Base-by-base conservation (phyloP, 257 asterid species). In the Misopates orontium region DNA sequence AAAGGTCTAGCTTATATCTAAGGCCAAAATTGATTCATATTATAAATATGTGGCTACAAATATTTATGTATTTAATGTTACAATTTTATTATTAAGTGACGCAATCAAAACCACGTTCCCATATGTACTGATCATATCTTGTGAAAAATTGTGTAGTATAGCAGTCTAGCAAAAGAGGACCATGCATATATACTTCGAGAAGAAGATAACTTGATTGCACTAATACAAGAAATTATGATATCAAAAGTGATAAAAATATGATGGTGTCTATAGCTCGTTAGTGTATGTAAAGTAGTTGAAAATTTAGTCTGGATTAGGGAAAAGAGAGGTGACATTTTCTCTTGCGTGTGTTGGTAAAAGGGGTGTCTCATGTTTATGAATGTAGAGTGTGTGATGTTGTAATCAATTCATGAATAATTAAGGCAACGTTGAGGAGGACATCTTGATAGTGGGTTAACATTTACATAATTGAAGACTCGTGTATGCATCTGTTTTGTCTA, bases 271-370 rank as follows among this genome's bases (percentile, higher is more conserved):
- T n/a, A n/a, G n/a, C n/a, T n/a, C n/a, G n/a, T n/a, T n/a, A 28
- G 36, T 28, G 36, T 45, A n/a, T 12, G 7, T 8, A 47, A 56
- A 52, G 60, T 67, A 31, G 51, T 63, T 32, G 20, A 56, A 14
- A 56, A n/a, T n/a, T 44, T 4, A 23, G 54, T 14, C 40, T 47
- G 47, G 40, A 36, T 64, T n/a, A 25, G 23, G 28, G 5, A 28
- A 28, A 63, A 52, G 28, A 10, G 20, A 31, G 14, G 0, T 28
- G 10, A 9, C 5, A 10, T 65, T 50, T 54, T 53, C 8, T 24
- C 54, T 55, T 66, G 56, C 62, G 47, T 71, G 78, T 61, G 42
- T 58, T 68, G 54, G 69, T 68, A 66, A 78, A 72, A 65, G 63
- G 66, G 67, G 73, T 50, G 62, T 71, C 73, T 64, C 62, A 63